A percentile compares a stretch with the other conserved stretches of the same genome.
phyloP scores from a whole-genome alignment of 2,329 filamentous ascomycete species.

The Cercospora sp. region DNA sequence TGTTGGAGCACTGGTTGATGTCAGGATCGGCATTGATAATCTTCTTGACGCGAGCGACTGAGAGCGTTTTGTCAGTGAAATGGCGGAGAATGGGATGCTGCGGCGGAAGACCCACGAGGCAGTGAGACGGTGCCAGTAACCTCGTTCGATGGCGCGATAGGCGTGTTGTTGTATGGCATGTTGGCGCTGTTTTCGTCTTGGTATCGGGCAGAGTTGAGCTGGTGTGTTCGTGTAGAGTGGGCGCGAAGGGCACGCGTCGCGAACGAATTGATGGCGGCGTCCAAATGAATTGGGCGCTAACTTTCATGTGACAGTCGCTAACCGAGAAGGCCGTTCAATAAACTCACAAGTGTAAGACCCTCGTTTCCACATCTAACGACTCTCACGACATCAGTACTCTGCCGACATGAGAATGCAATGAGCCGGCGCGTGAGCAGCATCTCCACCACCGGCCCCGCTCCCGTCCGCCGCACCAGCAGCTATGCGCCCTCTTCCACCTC shows the following conservation, averaged over 20 bases:
- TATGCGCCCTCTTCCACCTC: slow-evolving; percentile 27
- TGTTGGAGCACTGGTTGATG: slow-evolving; percentile 82
- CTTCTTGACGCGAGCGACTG: slow-evolving; percentile 94
- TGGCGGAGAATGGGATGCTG: not conserved
- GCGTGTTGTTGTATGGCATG: slow-evolving; percentile 90
- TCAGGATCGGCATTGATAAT: slow-evolving; percentile 89
- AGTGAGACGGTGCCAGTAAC: slow-evolving; percentile 82
- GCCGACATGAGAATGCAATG: slow-evolving; percentile 45
- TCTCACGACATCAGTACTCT: not conserved
- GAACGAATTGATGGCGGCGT: not conserved
- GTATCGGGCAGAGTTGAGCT: not conserved
- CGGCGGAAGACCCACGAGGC: slow-evolving; percentile 64
- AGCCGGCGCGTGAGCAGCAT: slow-evolving; percentile 45
- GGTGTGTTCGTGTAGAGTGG: not conserved
- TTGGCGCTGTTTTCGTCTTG: slow-evolving; percentile 19
- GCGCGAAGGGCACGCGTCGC: not conserved
- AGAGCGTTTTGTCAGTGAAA: not conserved
- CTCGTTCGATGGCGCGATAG: slow-evolving; percentile 77
- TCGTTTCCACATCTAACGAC: not conserved
- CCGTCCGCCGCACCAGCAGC: slow-evolving; percentile 26
- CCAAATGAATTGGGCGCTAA: not conserved
- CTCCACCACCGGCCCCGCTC: slow-evolving; percentile 31
- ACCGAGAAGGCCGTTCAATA: not conserved
- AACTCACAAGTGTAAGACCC: not conserved
- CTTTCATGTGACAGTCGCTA: slow-evolving; percentile 13